Conservation (phyloP, 1,139 yeast species). For the Geotrichum phurueaensis region DNA sequence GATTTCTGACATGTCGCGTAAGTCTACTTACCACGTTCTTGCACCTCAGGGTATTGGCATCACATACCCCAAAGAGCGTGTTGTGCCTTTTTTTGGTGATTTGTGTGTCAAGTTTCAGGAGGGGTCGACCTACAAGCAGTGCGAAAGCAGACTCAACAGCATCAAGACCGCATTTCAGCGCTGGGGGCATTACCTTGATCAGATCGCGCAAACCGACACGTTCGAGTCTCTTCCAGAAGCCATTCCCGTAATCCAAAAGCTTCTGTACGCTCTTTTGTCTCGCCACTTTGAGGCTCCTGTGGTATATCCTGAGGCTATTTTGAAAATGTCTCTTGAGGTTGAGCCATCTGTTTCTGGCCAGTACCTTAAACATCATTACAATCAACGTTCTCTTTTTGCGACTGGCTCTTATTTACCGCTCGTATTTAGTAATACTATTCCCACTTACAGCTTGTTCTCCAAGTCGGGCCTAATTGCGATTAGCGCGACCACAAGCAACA, state of each 20-base stretch:
- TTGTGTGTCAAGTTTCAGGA: conserved; percentile 43
- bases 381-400: conserved; percentile 45
- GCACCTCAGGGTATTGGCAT: conserved; percentile 88
- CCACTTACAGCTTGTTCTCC: conserved; percentile 51
- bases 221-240: conserved; percentile 30
- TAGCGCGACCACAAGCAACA: conserved; percentile 14
- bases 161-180: conserved; percentile 69
- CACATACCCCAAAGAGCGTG: conserved; percentile 67
- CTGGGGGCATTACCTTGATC: conserved; percentile 64
- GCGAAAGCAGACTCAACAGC: conserved; percentile 61
- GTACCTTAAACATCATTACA: conserved; percentile 39
- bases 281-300: conserved; percentile 28
- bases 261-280: conserved; percentile 36
- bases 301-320: conserved; percentile 25
- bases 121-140: conserved; percentile 46
- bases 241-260: conserved; percentile 32
- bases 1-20: conserved; percentile 44
- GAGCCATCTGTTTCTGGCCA: conserved; percentile 45
- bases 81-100: conserved; percentile 90
- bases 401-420: conserved; percentile 58
- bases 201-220: conserved; percentile 39
- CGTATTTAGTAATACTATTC: conserved; percentile 50
- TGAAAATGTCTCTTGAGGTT: conserved; percentile 41
- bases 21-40: conserved; percentile 61
- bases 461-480: conserved; percentile 42